These are phyloP conservation scores for Ceriops zippeliana DNA, from an alignment of 345 rosid genomes.

Conservation along the genomic window DNA sequence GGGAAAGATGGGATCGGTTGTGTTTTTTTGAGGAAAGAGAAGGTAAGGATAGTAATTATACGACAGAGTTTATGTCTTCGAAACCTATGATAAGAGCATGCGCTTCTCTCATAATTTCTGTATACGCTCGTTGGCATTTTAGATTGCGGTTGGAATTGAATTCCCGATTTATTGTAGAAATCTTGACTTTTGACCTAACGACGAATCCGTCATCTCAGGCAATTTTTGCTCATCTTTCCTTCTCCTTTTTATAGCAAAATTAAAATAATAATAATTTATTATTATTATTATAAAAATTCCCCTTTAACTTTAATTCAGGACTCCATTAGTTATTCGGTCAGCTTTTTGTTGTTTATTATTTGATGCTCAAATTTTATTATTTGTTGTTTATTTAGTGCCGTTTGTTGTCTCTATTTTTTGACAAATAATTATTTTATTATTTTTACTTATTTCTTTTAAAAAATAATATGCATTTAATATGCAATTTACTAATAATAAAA, in stretches of 20 bases:
- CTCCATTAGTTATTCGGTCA: too few species aligned
- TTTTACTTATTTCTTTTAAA: too few species aligned
- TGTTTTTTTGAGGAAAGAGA: not conserved
- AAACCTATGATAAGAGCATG: conserved; percentile 12
- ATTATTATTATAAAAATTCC: not conserved
- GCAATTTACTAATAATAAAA: too few species aligned
- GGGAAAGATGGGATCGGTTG: conserved; percentile 17
- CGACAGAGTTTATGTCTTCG: conserved; percentile 23
- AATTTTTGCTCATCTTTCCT: conserved; percentile 31
- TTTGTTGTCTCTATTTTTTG: too few species aligned
- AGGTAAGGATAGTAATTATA: not conserved
- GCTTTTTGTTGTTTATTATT: too few species aligned
- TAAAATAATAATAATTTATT: too few species aligned
- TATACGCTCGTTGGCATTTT: conserved; percentile 10
- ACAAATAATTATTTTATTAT: too few species aligned
- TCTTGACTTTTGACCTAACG: conserved; percentile 44
- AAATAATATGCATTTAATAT: too few species aligned
- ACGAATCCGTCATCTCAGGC: conserved; percentile 47
- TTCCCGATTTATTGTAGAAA: conserved; percentile 15
- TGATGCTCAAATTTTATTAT: too few species aligned
- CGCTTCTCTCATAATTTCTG: not conserved
- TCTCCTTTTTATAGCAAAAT: conserved; percentile 7
- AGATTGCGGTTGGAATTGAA: conserved; percentile 22
- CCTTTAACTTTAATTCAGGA: not conserved
- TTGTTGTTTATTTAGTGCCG: too few species aligned